A percentile compares a stretch with the other conserved stretches of the same genome.
These are phyloP conservation scores for Trametes elegans DNA, from an alignment of 768 basidiomycete species.

Conservation along the genomic window DNA sequence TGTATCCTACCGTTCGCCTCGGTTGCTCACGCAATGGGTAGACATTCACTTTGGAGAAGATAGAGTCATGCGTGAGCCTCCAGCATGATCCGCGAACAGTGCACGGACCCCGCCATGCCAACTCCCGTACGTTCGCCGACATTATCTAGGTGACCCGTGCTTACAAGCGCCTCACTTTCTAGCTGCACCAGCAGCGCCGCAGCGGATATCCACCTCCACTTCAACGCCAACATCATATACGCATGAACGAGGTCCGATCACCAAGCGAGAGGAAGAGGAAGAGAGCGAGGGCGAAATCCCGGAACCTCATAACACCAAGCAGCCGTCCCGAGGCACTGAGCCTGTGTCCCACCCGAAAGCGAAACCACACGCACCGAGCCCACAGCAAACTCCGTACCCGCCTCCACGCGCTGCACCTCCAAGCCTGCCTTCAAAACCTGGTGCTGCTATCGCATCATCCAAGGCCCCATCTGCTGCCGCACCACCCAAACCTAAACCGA, in stretches of 20 bases:
- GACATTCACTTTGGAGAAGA: constrained; percentile 73
- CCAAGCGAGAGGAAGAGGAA: constrained; percentile 22
- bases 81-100: constrained; percentile 47
- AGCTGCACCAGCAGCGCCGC: constrained; percentile 19
- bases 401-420: background rate
- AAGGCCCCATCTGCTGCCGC: too few relatives aligned
- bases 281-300: constrained; percentile 29
- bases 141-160: constrained; percentile 14
- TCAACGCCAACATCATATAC: background rate
- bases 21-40: constrained; percentile 28
- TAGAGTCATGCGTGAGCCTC: constrained; percentile 63
- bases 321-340: constrained; percentile 1
- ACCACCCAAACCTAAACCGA: background rate
- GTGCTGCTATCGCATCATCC: background rate
- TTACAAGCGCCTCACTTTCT: background rate
- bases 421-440: background rate
- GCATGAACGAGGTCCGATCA: background rate
- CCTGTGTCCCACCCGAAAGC: background rate
- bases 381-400: constrained; percentile 1
- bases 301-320: constrained; percentile 13
- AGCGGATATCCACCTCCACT: constrained; percentile 9
- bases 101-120: constrained; percentile 27
- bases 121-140: constrained; percentile 30
- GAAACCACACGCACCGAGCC: constrained; percentile 2
- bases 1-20: background rate